Conservation (phyloP, 2,329 filamentous ascomycete genomes). For the Phyllosticta citriasiana region DNA sequence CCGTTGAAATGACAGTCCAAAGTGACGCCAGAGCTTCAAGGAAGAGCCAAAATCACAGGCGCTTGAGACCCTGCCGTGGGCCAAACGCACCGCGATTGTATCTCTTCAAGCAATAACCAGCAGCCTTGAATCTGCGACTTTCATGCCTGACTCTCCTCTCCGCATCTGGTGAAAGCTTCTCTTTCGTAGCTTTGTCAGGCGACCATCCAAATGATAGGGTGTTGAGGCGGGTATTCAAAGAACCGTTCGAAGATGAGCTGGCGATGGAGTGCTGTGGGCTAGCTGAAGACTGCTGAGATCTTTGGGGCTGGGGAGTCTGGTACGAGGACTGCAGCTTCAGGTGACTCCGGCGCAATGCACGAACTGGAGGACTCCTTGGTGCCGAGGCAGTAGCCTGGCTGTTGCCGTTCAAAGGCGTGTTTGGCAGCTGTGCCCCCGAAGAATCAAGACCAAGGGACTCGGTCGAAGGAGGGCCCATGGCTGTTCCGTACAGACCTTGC, state of each 20-base stretch:
- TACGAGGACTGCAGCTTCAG: slow-evolving; percentile 15
- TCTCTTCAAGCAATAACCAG: slow-evolving; percentile 22
- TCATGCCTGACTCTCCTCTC: slow-evolving; percentile 23
- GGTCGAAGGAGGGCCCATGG: not conserved
- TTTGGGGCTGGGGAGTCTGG: slow-evolving; percentile 13
- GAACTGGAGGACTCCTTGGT: not conserved
- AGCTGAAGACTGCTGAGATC: slow-evolving; percentile 18
- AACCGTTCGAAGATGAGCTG: slow-evolving; percentile 23
- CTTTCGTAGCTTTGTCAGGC: slow-evolving; percentile 18
- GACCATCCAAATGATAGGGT: slow-evolving; percentile 12
- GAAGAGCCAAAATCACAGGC: slow-evolving; percentile 17
- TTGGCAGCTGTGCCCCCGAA: slow-evolving; percentile 13
- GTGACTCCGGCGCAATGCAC: not conserved
- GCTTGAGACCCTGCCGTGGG: slow-evolving; percentile 23
- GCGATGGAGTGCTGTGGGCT: slow-evolving; percentile 16
- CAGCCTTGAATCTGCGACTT: slow-evolving; percentile 23
- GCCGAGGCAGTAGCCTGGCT: slow-evolving; percentile 6
- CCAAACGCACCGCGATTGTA: slow-evolving; percentile 30
- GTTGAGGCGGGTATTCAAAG: slow-evolving; percentile 16
- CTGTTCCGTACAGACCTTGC: not conserved
- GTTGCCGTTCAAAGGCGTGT: slow-evolving; percentile 2
- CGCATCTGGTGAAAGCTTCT: slow-evolving; percentile 19
- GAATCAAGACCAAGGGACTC: slow-evolving; percentile 6
- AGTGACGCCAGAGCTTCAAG: not conserved
- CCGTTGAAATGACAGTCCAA: not conserved